These are phyloP conservation scores for Bonia amplexicaulis DNA, from an alignment of 176 grass and related monocot genomes.

Conservation along the genomic window DNA sequence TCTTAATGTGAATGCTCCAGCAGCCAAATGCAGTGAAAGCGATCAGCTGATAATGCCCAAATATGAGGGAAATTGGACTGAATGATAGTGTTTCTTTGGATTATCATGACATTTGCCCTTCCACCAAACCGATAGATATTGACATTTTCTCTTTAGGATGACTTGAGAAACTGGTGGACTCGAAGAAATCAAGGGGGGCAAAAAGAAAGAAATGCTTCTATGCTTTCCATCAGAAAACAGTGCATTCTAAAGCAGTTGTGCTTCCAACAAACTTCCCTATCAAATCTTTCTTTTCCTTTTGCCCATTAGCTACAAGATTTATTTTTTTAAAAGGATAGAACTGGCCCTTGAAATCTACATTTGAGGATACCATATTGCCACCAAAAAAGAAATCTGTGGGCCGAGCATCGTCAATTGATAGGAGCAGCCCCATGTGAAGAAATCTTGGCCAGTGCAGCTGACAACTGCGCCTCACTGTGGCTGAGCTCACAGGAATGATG, in stretches of 20 bases:
- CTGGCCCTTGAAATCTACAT: constrained; percentile 27
- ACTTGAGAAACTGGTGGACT: neutral
- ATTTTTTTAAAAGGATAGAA: neutral
- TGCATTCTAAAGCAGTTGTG: neutral
- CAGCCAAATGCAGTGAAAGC: neutral
- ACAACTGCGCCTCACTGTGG: constrained; percentile 25
- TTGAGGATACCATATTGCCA: constrained; percentile 9
- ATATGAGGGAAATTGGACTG: neutral
- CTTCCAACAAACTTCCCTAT: neutral
- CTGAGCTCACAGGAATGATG: constrained; percentile 22
- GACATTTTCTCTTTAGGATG: neutral
- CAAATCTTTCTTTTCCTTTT: neutral
- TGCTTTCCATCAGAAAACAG: neutral
- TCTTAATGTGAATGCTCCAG: neutral
- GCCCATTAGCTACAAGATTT: neutral
- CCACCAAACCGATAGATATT: neutral
- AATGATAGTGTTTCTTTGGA: neutral
- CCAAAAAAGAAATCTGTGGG: neutral
- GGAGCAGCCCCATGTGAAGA: constrained; percentile 34
- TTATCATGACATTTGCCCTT: neutral
- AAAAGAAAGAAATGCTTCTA: neutral
- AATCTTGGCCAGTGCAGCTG: constrained; percentile 6
- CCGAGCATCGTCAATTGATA: neutral
- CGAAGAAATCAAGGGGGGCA: neutral
- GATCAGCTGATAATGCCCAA: neutral